phyloP scores from a whole-genome alignment of 1,139 yeast species.

The Suhomyces coccinellae region DNA sequence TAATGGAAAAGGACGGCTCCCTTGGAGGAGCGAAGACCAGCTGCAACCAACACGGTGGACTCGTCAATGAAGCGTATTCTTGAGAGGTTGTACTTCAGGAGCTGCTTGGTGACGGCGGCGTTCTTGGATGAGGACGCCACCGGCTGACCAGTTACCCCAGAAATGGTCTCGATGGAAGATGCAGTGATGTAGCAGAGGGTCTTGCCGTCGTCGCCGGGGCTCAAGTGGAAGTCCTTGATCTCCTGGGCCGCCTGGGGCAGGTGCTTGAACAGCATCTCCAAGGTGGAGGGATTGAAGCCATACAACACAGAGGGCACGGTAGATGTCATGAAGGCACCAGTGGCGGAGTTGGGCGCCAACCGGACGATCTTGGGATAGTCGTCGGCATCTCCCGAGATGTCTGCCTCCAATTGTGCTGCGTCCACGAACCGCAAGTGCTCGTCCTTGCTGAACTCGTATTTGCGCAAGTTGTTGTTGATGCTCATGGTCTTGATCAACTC shows the following conservation, averaged over 20 bases:
- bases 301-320: constrained; percentile 57
- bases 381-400: constrained; percentile 34
- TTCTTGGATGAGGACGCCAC: constrained; percentile 33
- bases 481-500: constrained; percentile 56
- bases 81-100: constrained; percentile 44
- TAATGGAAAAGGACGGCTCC: constrained; percentile 45
- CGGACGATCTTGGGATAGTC: constrained; percentile 62
- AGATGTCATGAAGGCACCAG: constrained; percentile 67
- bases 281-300: constrained; percentile 56
- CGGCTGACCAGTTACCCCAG: constrained; percentile 45
- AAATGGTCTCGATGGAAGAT: constrained; percentile 51
- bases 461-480: constrained; percentile 71
- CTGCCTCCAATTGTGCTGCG: constrained; percentile 54
- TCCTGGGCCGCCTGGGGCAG: constrained; percentile 27
- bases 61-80: constrained; percentile 62
- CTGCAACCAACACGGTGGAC: constrained; percentile 55
- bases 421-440: constrained; percentile 64
- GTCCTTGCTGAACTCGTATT: constrained; percentile 54
- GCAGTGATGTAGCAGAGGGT: constrained; percentile 60
- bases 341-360: constrained; percentile 52
- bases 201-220: constrained; percentile 47
- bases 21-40: constrained; percentile 44
- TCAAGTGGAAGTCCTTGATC: constrained; percentile 37
- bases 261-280: constrained; percentile 47
- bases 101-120: constrained; percentile 25